Evolutionary conservation across 2,329 filamentous ascomycete species (phyloP), one percentile per base, ranked within the genome.

Genomic region (Alternaria alternata): DNA sequence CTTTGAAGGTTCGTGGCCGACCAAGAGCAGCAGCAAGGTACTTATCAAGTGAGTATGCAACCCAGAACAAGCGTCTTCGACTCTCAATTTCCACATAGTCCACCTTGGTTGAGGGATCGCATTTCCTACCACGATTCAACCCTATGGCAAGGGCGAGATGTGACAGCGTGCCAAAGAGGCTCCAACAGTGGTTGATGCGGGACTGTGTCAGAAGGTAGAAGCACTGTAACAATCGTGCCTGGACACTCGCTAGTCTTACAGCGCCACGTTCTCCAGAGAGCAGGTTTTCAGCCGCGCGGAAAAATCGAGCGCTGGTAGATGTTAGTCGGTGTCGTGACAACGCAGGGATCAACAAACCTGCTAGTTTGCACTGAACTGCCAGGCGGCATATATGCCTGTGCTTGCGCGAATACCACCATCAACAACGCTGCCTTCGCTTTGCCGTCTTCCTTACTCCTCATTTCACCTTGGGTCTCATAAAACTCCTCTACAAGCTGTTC

Each of bases 11-110:
- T 7, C 86, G 75, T 1, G 88, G 88, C 6, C 88, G 80, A 0
- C 88, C 88, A 30, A 89, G 83, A 18, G 88, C 85, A n/a, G 88
- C 85, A 24, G 86, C 85, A 1, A 90, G 77, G 57, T 89, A 89
- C 51, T 86, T 87, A 68, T 90, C 87, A 1, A 89, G 75, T 0
- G 84, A 85, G 66, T 89, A 90, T 0, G 85, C 83, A 3, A 83
- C 84, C 88, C 88, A 89, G 53, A 91, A 89, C 0, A 87, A 82
- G 7, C 87, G 79, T 57, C 85, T 85, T 1, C 85, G 81, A 42
- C 85, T 84, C 60, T 89, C 86, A 0, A 75, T 73, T 3, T 81
- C 73, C 8, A 84, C 79, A 46, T 83, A 83, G 60, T 86, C 81
- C 1, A 77, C 63, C 8, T 68, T 74, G 1, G 65, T 71, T 20